A percentile compares a stretch with the other conserved stretches of the same genome.
phyloP scores from a whole-genome alignment of 2,329 filamentous ascomycete species.

The Colletotrichum sp. region DNA sequence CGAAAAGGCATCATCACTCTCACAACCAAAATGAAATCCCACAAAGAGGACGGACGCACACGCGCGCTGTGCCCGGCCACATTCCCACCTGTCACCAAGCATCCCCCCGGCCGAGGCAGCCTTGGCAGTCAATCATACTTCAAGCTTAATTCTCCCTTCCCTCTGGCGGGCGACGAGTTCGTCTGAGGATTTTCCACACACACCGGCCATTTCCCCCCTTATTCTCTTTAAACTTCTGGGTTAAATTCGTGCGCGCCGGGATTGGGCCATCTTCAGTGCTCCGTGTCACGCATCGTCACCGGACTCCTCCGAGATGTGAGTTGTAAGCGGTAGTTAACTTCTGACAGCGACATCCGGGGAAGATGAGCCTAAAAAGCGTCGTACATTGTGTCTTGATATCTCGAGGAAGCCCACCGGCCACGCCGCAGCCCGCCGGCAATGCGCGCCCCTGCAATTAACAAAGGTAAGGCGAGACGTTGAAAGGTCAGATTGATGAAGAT shows the following conservation, averaged over 20 bases:
- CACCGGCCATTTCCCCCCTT: neutral
- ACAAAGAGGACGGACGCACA: neutral
- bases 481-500: neutral
- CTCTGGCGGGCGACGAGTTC: neutral
- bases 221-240: neutral
- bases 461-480: neutral
- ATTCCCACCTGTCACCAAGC: neutral
- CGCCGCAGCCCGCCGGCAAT: neutral
- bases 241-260: neutral
- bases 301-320: neutral
- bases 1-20: neutral
- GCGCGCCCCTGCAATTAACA: neutral
- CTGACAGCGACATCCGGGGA: neutral
- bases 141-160: neutral
- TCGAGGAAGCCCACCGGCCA: neutral
- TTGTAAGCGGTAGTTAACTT: neutral
- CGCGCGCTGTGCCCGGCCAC: neutral
- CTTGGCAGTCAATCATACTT: neutral
- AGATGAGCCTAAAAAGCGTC: neutral
- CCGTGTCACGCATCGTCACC: neutral
- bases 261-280: no score
- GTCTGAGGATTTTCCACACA: neutral
- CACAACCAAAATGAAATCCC: no score
- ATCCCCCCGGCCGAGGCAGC: neutral
- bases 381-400: neutral